phyloP scores from a whole-genome alignment of 2,329 filamentous ascomycete genomes.

The Stagonosporopsis chrysanthemi region DNA sequence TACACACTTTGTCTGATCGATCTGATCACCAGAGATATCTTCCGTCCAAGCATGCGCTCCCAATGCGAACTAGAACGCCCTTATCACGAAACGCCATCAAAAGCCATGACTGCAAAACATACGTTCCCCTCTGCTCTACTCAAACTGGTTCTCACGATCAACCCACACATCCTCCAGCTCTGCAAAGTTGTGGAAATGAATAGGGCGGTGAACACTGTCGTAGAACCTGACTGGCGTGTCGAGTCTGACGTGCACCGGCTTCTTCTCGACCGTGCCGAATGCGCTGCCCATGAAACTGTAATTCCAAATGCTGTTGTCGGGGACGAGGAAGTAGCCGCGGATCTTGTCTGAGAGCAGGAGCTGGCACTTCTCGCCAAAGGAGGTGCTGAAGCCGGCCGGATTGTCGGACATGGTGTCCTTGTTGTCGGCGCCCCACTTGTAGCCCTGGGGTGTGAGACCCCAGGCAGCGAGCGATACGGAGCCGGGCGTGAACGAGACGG shows the following conservation, averaged over 20 bases:
- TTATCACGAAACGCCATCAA: constrained; percentile 14
- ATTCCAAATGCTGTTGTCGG: constrained; percentile 91
- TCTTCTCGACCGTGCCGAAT: constrained; percentile 90
- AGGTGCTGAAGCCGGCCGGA: constrained; percentile 89
- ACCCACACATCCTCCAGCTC: constrained; percentile 98
- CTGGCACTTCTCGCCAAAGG: constrained; percentile 95
- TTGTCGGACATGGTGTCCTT: constrained; percentile 91
- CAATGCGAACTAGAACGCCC: constrained; percentile 21
- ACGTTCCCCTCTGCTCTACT: constrained; percentile 56
- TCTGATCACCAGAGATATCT: constrained; percentile 1
- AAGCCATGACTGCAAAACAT: constrained; percentile 3
- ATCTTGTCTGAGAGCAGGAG: constrained; percentile 92
- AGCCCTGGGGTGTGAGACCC: constrained; percentile 88
- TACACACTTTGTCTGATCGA: constrained; percentile 25
- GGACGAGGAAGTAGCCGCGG: constrained; percentile 93
- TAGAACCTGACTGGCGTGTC: constrained; percentile 91
- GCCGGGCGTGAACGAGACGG: constrained; percentile 94
- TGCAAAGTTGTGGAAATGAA: constrained; percentile 97
- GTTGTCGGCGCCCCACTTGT: constrained; percentile 97
- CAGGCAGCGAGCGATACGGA: constrained; percentile 94
- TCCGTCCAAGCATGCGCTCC: constrained; percentile 12
- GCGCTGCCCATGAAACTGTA: constrained; percentile 96
- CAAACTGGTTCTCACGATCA: constrained; percentile 91
- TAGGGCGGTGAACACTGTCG: constrained; percentile 85
- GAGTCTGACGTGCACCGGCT: constrained; percentile 87